phyloP scores from a whole-genome alignment of 148 eudicot species.

The Chenopodium album region DNA sequence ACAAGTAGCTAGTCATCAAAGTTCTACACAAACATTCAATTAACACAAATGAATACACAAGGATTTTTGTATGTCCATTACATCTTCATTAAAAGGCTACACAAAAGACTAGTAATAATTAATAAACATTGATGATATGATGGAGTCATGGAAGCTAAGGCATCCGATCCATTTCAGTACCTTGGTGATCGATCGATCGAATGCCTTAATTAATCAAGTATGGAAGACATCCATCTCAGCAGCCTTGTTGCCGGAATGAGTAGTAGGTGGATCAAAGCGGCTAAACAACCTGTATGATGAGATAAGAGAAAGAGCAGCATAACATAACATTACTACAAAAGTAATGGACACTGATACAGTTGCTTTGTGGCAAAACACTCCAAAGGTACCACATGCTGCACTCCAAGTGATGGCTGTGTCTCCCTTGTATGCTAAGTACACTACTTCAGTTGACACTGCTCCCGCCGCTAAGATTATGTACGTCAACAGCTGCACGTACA shows the following conservation, averaged over 20 bases:
- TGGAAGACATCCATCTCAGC: slow-evolving; percentile 41
- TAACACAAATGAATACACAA: background rate
- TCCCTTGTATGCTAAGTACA: slow-evolving; percentile 82
- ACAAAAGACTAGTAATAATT: too few relatives aligned
- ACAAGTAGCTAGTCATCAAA: background rate
- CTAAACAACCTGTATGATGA: slow-evolving; percentile 88
- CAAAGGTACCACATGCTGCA: slow-evolving; percentile 57
- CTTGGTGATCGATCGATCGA: background rate
- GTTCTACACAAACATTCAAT: background rate
- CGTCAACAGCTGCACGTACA: slow-evolving; percentile 50
- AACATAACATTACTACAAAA: slow-evolving; percentile 59
- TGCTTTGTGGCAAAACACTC: slow-evolving; percentile 64
- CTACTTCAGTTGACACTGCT: slow-evolving; percentile 71
- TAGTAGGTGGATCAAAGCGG: slow-evolving; percentile 70
- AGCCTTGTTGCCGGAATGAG: slow-evolving; percentile 37
- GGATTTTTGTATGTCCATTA: background rate
- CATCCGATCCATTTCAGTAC: background rate
- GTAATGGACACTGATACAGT: slow-evolving; percentile 57
- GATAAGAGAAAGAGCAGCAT: slow-evolving; percentile 67
- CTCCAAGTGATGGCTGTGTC: slow-evolving; percentile 75
- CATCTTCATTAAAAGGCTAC: too few relatives aligned
- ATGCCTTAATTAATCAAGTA: background rate
- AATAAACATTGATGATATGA: too few relatives aligned
- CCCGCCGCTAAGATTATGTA: slow-evolving; percentile 78
- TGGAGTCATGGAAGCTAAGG: background rate